Evolutionary conservation across 495 filamentous ascomycete species (phyloP).

Genomic region (Ramalina peruviana): DNA sequence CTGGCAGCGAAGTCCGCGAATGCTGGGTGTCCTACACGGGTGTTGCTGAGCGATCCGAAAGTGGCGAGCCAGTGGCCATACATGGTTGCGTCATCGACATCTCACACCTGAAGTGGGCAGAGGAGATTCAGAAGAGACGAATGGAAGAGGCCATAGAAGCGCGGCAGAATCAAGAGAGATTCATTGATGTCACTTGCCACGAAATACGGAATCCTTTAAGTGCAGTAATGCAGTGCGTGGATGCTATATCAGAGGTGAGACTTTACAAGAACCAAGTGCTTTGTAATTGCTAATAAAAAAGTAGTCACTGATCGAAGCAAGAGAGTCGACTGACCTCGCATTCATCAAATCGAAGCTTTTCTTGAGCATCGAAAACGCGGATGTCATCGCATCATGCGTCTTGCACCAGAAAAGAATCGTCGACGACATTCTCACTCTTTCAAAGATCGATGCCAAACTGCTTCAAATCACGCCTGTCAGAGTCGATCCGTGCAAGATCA

Average conservation of each 20-base stretch:
- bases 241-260: constrained; percentile 41
- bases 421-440: constrained; percentile 65
- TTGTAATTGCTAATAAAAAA: too few species aligned
- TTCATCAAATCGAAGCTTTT: too few species aligned
- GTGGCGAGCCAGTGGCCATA: constrained; percentile 49
- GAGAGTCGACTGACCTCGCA: too few species aligned
- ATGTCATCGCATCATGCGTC: constrained; percentile 55
- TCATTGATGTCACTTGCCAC: constrained; percentile 80
- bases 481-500: constrained; percentile 51
- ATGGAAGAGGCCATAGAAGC: constrained; percentile 50
- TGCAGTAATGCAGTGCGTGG: constrained; percentile 68
- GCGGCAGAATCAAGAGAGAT: constrained; percentile 63
- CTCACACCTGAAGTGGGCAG: constrained; percentile 32
- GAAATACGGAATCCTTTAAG: constrained; percentile 78
- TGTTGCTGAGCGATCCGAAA: constrained; percentile 45
- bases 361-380: too few species aligned
- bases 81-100: constrained; percentile 47
- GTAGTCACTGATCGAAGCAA: too few species aligned
- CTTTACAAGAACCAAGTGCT: too few species aligned
- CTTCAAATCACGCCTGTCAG: constrained; percentile 55
- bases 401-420: constrained; percentile 71
- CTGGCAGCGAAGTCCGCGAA: constrained; percentile 32
- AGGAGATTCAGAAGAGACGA: constrained; percentile 40
- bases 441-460: constrained; percentile 66
- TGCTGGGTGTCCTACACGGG: constrained; percentile 61